These are phyloP conservation scores for Fragaria ananassa DNA, from an alignment of 306 rosid genomes.

Conservation along the genomic window DNA sequence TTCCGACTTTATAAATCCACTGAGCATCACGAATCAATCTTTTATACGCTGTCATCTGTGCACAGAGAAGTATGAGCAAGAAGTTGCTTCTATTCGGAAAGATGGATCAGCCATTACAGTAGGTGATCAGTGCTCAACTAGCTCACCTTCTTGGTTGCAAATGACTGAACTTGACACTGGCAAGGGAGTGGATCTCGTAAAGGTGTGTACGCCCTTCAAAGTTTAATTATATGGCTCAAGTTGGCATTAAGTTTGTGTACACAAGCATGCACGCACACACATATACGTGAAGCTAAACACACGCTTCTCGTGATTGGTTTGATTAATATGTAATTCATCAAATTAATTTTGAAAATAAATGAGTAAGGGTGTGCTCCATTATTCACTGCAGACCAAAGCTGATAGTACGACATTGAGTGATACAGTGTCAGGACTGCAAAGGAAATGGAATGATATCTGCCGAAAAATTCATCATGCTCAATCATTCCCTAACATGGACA, in stretches of 20 bases:
- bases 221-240: conserved; percentile 30
- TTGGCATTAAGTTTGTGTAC: conserved; percentile 17
- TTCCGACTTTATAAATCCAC: conserved; percentile 46
- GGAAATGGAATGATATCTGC: conserved; percentile 76
- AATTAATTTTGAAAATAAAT: conserved; percentile 14
- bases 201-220: conserved; percentile 57
- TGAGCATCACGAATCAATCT: conserved; percentile 34
- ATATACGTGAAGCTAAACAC: neutral
- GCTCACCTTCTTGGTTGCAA: conserved; percentile 53
- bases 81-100: conserved; percentile 57
- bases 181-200: conserved; percentile 51
- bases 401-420: conserved; percentile 43
- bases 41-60: conserved; percentile 56
- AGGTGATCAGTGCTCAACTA: conserved; percentile 33
- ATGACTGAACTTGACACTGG: conserved; percentile 43
- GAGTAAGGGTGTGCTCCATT: conserved; percentile 42
- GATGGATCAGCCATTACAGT: conserved; percentile 38
- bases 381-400: conserved; percentile 73
- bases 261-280: conserved; percentile 24
- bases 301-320: conserved; percentile 16
- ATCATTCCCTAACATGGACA: conserved; percentile 41
- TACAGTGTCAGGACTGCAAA: conserved; percentile 48
- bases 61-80: conserved; percentile 76
- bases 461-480: conserved; percentile 46
- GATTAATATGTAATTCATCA: neutral